A percentile compares a stretch with the other conserved stretches of the same genome.
Conservation (phyloP, 2,329 filamentous ascomycete species). For the Sclerotinia trifoliorum region DNA sequence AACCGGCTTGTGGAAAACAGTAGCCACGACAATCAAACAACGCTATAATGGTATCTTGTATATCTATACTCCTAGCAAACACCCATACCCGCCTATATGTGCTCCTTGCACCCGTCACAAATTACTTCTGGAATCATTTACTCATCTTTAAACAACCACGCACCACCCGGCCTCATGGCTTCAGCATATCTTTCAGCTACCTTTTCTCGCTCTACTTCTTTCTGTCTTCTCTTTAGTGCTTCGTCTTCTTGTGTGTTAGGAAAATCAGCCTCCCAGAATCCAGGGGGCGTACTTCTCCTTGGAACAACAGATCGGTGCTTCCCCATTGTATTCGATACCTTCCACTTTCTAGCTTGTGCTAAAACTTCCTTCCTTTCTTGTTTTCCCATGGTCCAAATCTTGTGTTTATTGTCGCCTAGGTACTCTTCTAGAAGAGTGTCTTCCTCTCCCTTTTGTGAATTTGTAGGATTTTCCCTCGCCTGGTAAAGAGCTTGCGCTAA, state of each 20-base stretch:
- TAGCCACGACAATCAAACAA: neutral
- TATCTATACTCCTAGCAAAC: neutral
- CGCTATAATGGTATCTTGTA: neutral
- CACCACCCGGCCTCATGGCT: conserved; percentile 72
- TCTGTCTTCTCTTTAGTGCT: conserved; percentile 63
- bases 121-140: conserved; percentile 18
- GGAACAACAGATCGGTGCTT: conserved; percentile 75
- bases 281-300: conserved; percentile 71
- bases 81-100: neutral
- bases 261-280: conserved; percentile 90
- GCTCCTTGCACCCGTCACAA: neutral
- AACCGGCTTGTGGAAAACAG: neutral
- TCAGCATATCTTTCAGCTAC: conserved; percentile 76
- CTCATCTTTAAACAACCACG: conserved; percentile 83
- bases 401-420: conserved; percentile 55
- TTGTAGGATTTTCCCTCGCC: conserved; percentile 28
- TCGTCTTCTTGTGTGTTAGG: conserved; percentile 80
- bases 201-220: conserved; percentile 59
- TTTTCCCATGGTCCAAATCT: conserved; percentile 56
- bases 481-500: conserved; percentile 33
- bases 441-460: conserved; percentile 44
- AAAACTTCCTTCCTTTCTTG: conserved; percentile 66
- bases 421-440: conserved; percentile 54
- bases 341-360: conserved; percentile 70
- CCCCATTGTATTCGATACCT: conserved; percentile 72